Evolutionary conservation across 1,284 basidiomycete genomes (phyloP), one percentile per base, ranked within the genome.

Genomic region (Malassezia brasiliensis): DNA sequence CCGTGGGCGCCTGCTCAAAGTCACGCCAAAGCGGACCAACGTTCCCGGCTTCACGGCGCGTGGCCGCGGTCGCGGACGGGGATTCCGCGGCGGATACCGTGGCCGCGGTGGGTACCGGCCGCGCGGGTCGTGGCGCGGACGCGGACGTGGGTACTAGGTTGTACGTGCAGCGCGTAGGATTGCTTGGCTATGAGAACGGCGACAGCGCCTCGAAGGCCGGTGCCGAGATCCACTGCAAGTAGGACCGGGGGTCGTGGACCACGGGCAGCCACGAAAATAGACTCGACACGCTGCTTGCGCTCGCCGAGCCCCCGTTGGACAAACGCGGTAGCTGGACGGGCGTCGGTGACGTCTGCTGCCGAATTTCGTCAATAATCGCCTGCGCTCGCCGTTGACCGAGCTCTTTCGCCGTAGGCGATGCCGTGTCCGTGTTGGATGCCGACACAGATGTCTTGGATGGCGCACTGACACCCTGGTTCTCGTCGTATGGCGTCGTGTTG

Each of bases 1-100:
- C 81, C 83, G 87, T 50, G 90, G 90, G 31, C 83, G 93, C 61
- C 77, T 91, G 72, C 86, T 98, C 76, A 93, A 91, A 79, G 90
- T 74, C 12, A 74, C 70, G 4, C 70, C 70, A 7, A 74, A 74
- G 59, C 64, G 72, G 30, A 74, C 72, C 28, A 74, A 74, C 53
- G 54, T 74, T 48, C 72, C 72, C 5, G 69, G 69, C 41, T 38
- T 73, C 44, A 47, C 62, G 14, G 60, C 62, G 22, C 60, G 69
- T 19, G 69, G 68, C 8, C 57, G 69, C 4, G 69, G 71, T 0
- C 61, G 71, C 28, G 71, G 70, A 2, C 57, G 69, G n/a, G 69
- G 69, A 6, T 46, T 52, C 35, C 47, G 47, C 2, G 46, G 59
- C 14, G 52, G 59, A 14, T 53, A 28, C 20, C 52, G 57, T 12